Evolutionary conservation across 2,329 filamentous ascomycete species (phyloP), one percentile per base, ranked within the genome.

Genomic region (Colletotrichum spaethianum): DNA sequence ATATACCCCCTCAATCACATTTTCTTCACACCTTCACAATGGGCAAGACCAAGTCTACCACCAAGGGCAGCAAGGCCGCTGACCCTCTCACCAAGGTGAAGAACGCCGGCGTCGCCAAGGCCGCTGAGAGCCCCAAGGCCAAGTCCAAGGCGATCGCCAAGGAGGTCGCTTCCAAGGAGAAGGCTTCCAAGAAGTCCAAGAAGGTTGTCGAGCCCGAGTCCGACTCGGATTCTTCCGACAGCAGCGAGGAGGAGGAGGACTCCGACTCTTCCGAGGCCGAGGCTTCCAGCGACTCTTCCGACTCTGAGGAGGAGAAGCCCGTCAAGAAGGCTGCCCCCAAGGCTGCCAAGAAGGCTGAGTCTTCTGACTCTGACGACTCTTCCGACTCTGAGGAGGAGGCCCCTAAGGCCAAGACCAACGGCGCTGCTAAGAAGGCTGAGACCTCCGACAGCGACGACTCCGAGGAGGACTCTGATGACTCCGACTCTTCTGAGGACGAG

Each of bases 81-180:
- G 86, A 87, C 79, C 80, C 84, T 73, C 79, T 86, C 77, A 82
- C 84, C 78, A 80, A 84, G 76, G 90, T 91, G 83, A 94, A 93
- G 87, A 87, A 87, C 77, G 91, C 87, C 76, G 89, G 89, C 75
- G 87, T 93, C 78, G 89, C 88, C 84, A 95, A 94, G 87, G 80
- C 91, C 64, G 86, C 89, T 73, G 87, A 92, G 81, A 88, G 88
- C 75, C 83, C 90, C 79, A 92, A 91, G 84, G 83, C 87, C 73
- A 93, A 93, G 86, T 88, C 90, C 77, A 93, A 93, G 87, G 86
- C 91, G 75, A 80, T 89, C 69, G 90, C 90, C 77, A 93, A 93
- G 87, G 85, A 87, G 72, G 79, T 83, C 56, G 84, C 88, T 70
- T 80, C 85, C 40, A 82, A 82, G 76, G 84, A 84, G 77, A 85